phyloP scores from a whole-genome alignment of 352 stramenopile genomes.

The Thraustochytrium sp. region DNA sequence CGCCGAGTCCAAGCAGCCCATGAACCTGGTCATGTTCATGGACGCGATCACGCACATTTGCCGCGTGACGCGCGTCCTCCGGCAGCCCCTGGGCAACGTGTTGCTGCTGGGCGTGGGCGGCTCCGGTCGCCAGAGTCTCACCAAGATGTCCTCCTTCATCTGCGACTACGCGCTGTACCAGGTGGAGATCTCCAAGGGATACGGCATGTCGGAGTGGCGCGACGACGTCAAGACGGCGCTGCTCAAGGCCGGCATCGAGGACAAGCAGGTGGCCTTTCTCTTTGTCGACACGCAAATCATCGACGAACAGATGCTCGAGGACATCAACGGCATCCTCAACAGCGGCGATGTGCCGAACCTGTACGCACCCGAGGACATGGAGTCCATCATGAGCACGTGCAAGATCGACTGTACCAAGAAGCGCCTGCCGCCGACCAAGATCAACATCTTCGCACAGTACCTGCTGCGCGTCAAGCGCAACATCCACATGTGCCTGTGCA shows the following conservation, averaged over 20 bases:
- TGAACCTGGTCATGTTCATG: constrained; percentile 54
- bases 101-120: constrained; percentile 87
- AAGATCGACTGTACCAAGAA: constrained; percentile 82
- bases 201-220: constrained; percentile 81
- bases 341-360: constrained; percentile 87
- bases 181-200: constrained; percentile 88
- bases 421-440: constrained; percentile 75
- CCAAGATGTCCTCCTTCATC: constrained; percentile 83
- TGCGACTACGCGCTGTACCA: constrained; percentile 81
- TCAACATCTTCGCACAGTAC: constrained; percentile 90
- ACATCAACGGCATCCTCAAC: constrained; percentile 91
- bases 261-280: constrained; percentile 84
- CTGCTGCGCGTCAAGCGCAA: constrained; percentile 83
- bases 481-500: constrained; percentile 83
- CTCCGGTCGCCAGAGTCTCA: constrained; percentile 81
- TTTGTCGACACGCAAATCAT: constrained; percentile 92
- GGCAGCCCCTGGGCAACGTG: constrained; percentile 68
- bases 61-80: constrained; percentile 50
- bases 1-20: constrained; percentile 49
- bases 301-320: constrained; percentile 87
- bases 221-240: constrained; percentile 80
- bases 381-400: constrained; percentile 80
- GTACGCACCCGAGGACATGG: constrained; percentile 81
- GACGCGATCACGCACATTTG: constrained; percentile 53
- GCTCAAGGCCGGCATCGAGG: constrained; percentile 82